Evolutionary conservation across 1,284 basidiomycete species (phyloP).

Genomic region (Tremellales sp.): DNA sequence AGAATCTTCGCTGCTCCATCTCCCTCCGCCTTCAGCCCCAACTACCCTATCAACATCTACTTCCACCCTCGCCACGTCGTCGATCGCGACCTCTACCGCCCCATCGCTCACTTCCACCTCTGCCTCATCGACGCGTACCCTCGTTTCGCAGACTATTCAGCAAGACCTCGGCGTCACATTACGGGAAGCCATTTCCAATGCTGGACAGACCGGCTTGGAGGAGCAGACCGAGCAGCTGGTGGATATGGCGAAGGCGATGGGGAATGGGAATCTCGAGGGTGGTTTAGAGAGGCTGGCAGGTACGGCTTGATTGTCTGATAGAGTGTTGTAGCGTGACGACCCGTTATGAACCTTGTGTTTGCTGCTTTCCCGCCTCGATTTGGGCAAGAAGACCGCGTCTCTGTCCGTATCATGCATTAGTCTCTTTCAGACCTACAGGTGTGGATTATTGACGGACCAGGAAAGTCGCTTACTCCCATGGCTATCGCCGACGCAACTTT

Average conservation of each 20-base stretch:
- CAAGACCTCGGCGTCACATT: slow-evolving; percentile 31
- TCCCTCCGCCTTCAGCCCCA: neutral
- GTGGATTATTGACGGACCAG: too few species aligned
- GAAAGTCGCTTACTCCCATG: too few species aligned
- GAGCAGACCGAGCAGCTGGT: slow-evolving; percentile 29
- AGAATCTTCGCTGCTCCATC: neutral
- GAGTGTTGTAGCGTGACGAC: too few species aligned
- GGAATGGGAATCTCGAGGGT: too few species aligned
- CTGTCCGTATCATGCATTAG: too few species aligned
- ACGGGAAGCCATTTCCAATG: slow-evolving; percentile 36
- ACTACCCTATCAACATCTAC: neutral
- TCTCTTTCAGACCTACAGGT: too few species aligned
- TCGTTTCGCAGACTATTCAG: slow-evolving; percentile 30
- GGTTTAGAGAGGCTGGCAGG: too few species aligned
- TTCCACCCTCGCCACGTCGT: slow-evolving; percentile 5
- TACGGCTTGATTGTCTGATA: too few species aligned
- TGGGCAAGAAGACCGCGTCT: too few species aligned
- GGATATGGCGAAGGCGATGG: slow-evolving; percentile 24
- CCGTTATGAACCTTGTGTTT: too few species aligned
- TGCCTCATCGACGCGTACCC: slow-evolving; percentile 4
- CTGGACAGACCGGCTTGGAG: slow-evolving; percentile 39
- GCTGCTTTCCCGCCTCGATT: too few species aligned
- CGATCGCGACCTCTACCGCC: slow-evolving; percentile 5
- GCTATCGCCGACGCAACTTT: too few species aligned
- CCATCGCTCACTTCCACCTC: slow-evolving; percentile 5